Percentiles rank a stretch among this genome's conserved stretches.
Conservation (phyloP, 352 stramenopile species). For the Elongisporangium prolatum region DNA sequence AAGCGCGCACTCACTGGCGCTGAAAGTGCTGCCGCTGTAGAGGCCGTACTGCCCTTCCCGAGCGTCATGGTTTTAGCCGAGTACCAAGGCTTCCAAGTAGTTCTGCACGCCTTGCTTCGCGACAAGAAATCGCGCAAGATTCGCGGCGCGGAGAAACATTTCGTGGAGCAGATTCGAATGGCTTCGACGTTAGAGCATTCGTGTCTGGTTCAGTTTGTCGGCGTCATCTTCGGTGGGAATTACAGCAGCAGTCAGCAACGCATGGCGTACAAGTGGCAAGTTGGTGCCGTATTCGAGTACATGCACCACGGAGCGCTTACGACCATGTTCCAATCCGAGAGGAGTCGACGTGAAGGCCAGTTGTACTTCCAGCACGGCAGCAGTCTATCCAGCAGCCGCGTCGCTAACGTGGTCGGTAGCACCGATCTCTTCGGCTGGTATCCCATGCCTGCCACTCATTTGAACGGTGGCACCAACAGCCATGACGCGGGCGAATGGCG, state of each 20-base stretch:
- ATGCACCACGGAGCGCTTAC: conserved; percentile 65
- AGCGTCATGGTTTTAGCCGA: conserved; percentile 48
- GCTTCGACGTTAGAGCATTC: conserved; percentile 54
- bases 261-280: conserved; percentile 43
- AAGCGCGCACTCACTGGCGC: conserved; percentile 20
- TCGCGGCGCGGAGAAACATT: conserved; percentile 36
- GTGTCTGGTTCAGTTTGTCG: conserved; percentile 77
- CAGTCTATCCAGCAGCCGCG: conserved; percentile 12
- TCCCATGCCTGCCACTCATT: conserved; percentile 15
- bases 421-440: conserved; percentile 61
- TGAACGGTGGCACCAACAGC: conserved; percentile 10
- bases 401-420: conserved; percentile 17
- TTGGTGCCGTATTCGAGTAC: conserved; percentile 73
- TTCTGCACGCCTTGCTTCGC: conserved; percentile 52
- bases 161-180: conserved; percentile 66
- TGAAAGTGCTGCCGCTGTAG: conserved; percentile 15
- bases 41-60: conserved; percentile 11
- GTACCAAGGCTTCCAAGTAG: conserved; percentile 68
- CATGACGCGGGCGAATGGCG: conserved; percentile 42
- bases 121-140: conserved; percentile 28
- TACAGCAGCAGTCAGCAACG: conserved; percentile 20
- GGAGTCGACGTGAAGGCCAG: conserved; percentile 52
- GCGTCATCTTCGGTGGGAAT: conserved; percentile 47
- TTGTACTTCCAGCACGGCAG: conserved; percentile 30
- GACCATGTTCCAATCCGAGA: conserved; percentile 51